Evolutionary conservation across 2,329 filamentous ascomycete genomes (phyloP).

Genomic region (Fusarium camptoceras): DNA sequence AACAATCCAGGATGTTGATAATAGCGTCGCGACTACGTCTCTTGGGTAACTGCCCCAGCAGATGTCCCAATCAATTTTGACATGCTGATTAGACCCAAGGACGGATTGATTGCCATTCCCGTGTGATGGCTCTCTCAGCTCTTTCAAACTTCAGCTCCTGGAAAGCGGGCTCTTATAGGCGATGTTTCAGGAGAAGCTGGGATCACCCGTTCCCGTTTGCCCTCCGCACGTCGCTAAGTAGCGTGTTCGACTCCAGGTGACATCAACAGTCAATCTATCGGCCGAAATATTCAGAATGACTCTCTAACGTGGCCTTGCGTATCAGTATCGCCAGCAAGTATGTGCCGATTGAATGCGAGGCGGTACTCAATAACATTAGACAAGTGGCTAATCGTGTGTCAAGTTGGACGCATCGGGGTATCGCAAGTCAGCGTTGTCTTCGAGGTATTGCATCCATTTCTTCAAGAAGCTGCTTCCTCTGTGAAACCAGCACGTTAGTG

Average conservation of each 20-base stretch:
- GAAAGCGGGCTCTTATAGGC: slow-evolving; percentile 17
- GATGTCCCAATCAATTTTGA: slow-evolving; percentile 17
- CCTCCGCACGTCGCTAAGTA: slow-evolving; percentile 11
- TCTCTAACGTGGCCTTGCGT: not conserved
- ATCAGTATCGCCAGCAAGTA: not conserved
- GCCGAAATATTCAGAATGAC: slow-evolving; percentile 15
- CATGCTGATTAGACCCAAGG: not conserved
- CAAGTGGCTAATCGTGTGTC: slow-evolving; percentile 29
- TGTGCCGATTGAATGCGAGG: not conserved
- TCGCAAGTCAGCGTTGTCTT: slow-evolving; percentile 88
- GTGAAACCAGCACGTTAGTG: slow-evolving; percentile 36
- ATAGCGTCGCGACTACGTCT: slow-evolving; percentile 26
- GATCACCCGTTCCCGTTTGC: slow-evolving; percentile 11
- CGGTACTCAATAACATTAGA: not conserved
- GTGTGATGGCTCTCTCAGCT: slow-evolving; percentile 9
- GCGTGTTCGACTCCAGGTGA: slow-evolving; percentile 1
- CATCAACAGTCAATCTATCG: slow-evolving; percentile 16
- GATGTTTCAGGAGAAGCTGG: slow-evolving; percentile 36
- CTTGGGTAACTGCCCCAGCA: slow-evolving; percentile 32
- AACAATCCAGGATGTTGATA: slow-evolving; percentile 43
- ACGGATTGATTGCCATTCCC: slow-evolving; percentile 11
- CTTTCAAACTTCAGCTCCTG: slow-evolving; percentile 8
- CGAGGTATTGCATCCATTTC: slow-evolving; percentile 90
- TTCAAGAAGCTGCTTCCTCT: slow-evolving; percentile 89
- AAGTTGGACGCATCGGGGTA: slow-evolving; percentile 77